A percentile compares a stretch with the other conserved stretches of the same genome.
phyloP scores from a whole-genome alignment of 2,329 filamentous ascomycete species.

The Acarospora socialis region DNA sequence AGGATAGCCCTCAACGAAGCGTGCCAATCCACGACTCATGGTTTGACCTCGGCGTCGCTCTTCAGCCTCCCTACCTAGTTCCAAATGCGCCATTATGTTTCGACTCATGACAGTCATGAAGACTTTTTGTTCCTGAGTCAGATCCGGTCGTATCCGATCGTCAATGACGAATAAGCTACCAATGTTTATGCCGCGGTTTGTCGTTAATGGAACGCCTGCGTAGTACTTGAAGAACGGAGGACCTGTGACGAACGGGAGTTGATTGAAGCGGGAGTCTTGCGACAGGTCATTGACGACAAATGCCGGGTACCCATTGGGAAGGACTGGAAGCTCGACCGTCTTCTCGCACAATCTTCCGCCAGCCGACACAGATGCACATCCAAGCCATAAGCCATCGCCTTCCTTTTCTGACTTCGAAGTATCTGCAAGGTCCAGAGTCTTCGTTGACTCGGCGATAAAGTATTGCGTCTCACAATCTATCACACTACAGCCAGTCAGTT shows the following conservation, averaged over 20 bases:
- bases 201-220: slow-evolving; percentile 20
- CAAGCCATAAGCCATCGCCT: slow-evolving; percentile 19
- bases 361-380: slow-evolving; percentile 14
- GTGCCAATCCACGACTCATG: slow-evolving; percentile 15
- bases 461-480: slow-evolving; percentile 36
- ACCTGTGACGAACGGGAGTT: slow-evolving; percentile 18
- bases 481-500: slow-evolving; percentile 19
- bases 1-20: slow-evolving; percentile 22
- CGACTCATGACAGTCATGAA: slow-evolving; percentile 16
- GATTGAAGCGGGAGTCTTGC: slow-evolving; percentile 20
- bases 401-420: slow-evolving; percentile 19
- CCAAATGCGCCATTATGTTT: slow-evolving; percentile 19
- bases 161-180: slow-evolving; percentile 21
- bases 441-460: slow-evolving; percentile 37
- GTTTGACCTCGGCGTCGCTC: slow-evolving; percentile 14
- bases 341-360: slow-evolving; percentile 15
- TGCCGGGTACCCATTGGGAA: slow-evolving; percentile 17
- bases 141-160: slow-evolving; percentile 9
- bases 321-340: slow-evolving; percentile 21
- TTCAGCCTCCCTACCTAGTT: slow-evolving; percentile 18
- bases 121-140: slow-evolving; percentile 15
- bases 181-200: slow-evolving; percentile 20
- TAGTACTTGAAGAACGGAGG: slow-evolving; percentile 20
- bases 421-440: slow-evolving; percentile 25
- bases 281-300: slow-evolving; percentile 21